phyloP scores from a whole-genome alignment of 176 grass and related monocot species.

The Avena sativa region DNA sequence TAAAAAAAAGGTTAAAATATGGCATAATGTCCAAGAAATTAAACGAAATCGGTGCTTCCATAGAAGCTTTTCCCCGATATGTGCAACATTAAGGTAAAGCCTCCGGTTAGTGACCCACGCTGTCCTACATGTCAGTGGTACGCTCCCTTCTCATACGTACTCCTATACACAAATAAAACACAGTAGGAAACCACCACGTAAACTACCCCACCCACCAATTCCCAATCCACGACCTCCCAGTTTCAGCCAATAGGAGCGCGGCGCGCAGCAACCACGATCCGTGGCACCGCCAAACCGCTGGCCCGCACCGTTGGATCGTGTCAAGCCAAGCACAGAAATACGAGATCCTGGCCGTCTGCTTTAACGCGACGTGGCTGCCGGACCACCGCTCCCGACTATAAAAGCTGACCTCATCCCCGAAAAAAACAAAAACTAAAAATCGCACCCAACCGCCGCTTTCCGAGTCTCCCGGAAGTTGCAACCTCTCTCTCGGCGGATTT shows the following conservation, averaged over 20 bases:
- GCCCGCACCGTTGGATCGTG: neutral
- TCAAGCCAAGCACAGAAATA: neutral
- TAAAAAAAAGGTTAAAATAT: no score
- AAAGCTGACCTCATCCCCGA: neutral
- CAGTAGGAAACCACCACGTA: neutral
- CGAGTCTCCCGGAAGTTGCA: neutral
- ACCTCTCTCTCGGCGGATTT: constrained; percentile 27
- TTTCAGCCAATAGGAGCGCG: constrained; percentile 29
- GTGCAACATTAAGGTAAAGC: no score
- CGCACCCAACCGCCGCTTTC: neutral
- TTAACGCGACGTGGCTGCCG: neutral
- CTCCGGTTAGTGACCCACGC: no score
- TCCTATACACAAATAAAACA: constrained; percentile 28
- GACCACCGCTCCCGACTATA: neutral
- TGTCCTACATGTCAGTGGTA: no score
- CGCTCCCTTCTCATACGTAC: no score
- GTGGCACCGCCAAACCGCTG: neutral
- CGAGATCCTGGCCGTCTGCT: constrained; percentile 22
- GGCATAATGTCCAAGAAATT: no score
- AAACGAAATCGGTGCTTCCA: no score
- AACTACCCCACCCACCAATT: neutral
- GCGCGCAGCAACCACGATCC: neutral
- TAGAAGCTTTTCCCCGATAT: no score
- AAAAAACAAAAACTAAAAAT: neutral
- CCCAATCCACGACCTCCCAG: neutral